A percentile compares a stretch with the other conserved stretches of the same genome.
phyloP scores from a whole-genome alignment of 2,329 filamentous ascomycete species.

The Phialophora tarda region DNA sequence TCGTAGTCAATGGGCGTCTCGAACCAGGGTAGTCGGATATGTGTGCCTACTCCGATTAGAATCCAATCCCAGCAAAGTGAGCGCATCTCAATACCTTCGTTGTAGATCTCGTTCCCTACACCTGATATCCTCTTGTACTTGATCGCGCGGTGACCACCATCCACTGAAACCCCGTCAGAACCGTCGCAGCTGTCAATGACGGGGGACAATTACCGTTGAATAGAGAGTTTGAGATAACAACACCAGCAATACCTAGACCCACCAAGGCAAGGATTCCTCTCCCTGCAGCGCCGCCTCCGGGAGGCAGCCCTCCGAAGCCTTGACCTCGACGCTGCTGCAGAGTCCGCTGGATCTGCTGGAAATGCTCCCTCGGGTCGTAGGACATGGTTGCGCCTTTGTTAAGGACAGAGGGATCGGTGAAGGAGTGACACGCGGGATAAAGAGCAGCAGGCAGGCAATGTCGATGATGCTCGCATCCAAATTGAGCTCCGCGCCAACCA shows the following conservation, averaged over 20 bases:
- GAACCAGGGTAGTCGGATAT: conserved; percentile 93
- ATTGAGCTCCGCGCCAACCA: conserved; percentile 2
- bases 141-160: conserved; percentile 98
- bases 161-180: conserved; percentile 61
- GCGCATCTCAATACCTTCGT: conserved; percentile 69
- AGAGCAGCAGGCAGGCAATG: conserved; percentile 18
- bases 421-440: not conserved
- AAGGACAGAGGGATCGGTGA: conserved; percentile 21
- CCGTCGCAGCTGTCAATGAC: not conserved
- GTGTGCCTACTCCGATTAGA: conserved; percentile 68
- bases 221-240: conserved; percentile 61
- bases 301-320: conserved; percentile 56
- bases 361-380: conserved; percentile 66
- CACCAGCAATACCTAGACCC: conserved; percentile 56
- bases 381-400: conserved; percentile 32
- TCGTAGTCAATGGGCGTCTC: conserved; percentile 97
- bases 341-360: conserved; percentile 68
- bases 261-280: conserved; percentile 61
- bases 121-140: conserved; percentile 93
- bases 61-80: not conserved
- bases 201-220: conserved; percentile 64
- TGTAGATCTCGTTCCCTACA: conserved; percentile 95
- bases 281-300: conserved; percentile 59
- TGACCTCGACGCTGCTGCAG: conserved; percentile 60
- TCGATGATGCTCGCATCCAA: conserved; percentile 22